Conservation (phyloP, 768 basidiomycete genomes). For the Amanita exitialis region DNA sequence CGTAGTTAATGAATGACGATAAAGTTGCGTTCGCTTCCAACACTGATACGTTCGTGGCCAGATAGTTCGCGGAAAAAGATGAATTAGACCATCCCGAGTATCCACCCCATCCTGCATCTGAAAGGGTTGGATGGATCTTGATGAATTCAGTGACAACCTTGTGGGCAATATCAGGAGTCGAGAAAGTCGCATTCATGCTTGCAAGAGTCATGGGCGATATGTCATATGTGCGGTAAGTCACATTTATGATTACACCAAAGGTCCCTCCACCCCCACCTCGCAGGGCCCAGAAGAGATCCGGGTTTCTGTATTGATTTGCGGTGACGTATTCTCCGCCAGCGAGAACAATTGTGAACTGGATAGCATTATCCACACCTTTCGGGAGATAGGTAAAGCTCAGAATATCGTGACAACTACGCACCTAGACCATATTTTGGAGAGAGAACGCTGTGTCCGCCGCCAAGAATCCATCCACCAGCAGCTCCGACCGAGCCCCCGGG, state of each 20-base stretch:
- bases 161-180: slow-evolving; percentile 17
- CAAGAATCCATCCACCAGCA: slow-evolving; percentile 38
- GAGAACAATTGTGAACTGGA: slow-evolving; percentile 34
- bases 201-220: slow-evolving; percentile 9
- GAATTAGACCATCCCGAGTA: slow-evolving; percentile 16
- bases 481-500: slow-evolving; percentile 31
- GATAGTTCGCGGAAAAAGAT: slow-evolving; percentile 9
- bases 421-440: background rate
- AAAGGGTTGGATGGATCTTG: slow-evolving; percentile 22
- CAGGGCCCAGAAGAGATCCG: slow-evolving; percentile 27
- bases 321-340: slow-evolving; percentile 27
- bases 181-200: slow-evolving; percentile 7
- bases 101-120: slow-evolving; percentile 36
- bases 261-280: slow-evolving; percentile 34
- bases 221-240: slow-evolving; percentile 34
- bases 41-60: slow-evolving; percentile 9
- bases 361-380: slow-evolving; percentile 35
- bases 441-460: slow-evolving; percentile 22
- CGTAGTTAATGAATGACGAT: background rate
- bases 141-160: slow-evolving; percentile 24
- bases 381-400: background rate
- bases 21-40: background rate
- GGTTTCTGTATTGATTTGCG: slow-evolving; percentile 28
- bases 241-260: slow-evolving; percentile 36
- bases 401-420: background rate